phyloP scores from a whole-genome alignment of 208 protist genomes.

The Leishmania lainsoni region DNA sequence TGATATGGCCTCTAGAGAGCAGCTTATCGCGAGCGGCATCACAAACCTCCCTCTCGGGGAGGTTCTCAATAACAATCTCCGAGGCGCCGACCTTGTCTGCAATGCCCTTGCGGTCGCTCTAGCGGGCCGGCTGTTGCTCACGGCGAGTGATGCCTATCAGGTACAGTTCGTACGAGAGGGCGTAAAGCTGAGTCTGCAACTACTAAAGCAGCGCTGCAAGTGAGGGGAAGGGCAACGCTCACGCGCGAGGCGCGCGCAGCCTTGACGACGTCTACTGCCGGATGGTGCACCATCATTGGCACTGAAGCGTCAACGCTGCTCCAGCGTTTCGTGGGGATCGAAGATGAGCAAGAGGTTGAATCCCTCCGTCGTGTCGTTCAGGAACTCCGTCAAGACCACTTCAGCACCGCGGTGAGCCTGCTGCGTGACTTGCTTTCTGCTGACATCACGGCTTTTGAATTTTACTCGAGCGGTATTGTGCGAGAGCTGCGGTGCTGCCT shows the following conservation, averaged over 20 bases:
- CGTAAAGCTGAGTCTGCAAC: slow-evolving; percentile 55
- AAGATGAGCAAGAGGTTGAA: slow-evolving; percentile 40
- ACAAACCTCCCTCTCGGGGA: slow-evolving; percentile 48
- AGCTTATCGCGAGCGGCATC: slow-evolving; percentile 41
- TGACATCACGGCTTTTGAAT: slow-evolving; percentile 70
- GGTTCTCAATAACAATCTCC: slow-evolving; percentile 58
- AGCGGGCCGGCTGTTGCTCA: slow-evolving; percentile 63
- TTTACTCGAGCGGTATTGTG: slow-evolving; percentile 59
- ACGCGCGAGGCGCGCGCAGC: slow-evolving; percentile 14
- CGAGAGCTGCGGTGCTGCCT: slow-evolving; percentile 25
- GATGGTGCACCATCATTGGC: slow-evolving; percentile 51
- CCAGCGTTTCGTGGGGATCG: slow-evolving; percentile 33
- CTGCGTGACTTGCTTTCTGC: slow-evolving; percentile 46
- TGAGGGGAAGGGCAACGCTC: slow-evolving; percentile 15
- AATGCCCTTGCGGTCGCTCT: slow-evolving; percentile 66
- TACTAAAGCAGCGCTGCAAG: slow-evolving; percentile 35
- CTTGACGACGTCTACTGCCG: slow-evolving; percentile 20
- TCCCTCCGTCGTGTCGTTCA: slow-evolving; percentile 42
- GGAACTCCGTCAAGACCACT: slow-evolving; percentile 44
- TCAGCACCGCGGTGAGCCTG: slow-evolving; percentile 40
- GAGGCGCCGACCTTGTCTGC: slow-evolving; percentile 43
- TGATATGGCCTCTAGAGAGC: slow-evolving; percentile 43
- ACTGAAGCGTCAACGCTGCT: slow-evolving; percentile 47
- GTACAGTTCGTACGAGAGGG: slow-evolving; percentile 86
- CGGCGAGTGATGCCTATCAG: slow-evolving; percentile 60